Evolutionary conservation across 345 rosid genomes (phyloP).

Genomic region (Brassica cretica): DNA sequence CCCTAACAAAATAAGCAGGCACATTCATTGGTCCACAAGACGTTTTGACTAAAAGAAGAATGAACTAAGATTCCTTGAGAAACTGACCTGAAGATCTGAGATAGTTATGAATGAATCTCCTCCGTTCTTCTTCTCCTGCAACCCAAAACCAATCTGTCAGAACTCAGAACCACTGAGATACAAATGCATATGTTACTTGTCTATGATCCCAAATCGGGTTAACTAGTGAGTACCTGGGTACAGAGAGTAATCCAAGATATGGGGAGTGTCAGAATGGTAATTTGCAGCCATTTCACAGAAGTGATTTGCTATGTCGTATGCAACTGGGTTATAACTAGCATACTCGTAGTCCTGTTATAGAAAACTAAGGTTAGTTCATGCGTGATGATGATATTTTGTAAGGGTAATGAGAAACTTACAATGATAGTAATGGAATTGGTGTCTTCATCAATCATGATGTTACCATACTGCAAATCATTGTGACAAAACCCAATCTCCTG

Average conservation of each 20-base stretch:
- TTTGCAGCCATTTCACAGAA: constrained; percentile 90
- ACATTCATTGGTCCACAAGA: not conserved
- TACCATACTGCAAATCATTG: constrained; percentile 91
- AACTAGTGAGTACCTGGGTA: constrained; percentile 59
- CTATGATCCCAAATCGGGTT: constrained; percentile 2
- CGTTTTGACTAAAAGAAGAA: not conserved
- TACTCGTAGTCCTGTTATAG: constrained; percentile 79
- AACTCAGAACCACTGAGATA: not conserved
- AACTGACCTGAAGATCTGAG: constrained; percentile 59
- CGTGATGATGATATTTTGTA: not conserved
- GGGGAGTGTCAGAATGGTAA: constrained; percentile 86
- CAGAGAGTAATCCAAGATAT: constrained; percentile 56
- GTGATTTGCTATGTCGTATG: constrained; percentile 88
- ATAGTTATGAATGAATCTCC: constrained; percentile 56
- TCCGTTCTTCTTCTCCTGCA: constrained; percentile 62
- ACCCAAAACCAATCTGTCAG: constrained; percentile 4
- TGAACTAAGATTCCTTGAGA: not conserved
- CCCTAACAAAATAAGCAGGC: constrained; percentile 41
- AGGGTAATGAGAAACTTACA: constrained; percentile 44
- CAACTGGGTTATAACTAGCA: constrained; percentile 75
- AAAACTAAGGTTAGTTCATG: constrained; percentile 14
- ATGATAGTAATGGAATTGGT: constrained; percentile 67
- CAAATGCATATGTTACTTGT: not conserved
- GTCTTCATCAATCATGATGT: constrained; percentile 89
- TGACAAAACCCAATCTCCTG: constrained; percentile 85